Evolutionary conservation across 2,329 filamentous ascomycete species (phyloP).

Genomic region (Colletotrichum caudatum): DNA sequence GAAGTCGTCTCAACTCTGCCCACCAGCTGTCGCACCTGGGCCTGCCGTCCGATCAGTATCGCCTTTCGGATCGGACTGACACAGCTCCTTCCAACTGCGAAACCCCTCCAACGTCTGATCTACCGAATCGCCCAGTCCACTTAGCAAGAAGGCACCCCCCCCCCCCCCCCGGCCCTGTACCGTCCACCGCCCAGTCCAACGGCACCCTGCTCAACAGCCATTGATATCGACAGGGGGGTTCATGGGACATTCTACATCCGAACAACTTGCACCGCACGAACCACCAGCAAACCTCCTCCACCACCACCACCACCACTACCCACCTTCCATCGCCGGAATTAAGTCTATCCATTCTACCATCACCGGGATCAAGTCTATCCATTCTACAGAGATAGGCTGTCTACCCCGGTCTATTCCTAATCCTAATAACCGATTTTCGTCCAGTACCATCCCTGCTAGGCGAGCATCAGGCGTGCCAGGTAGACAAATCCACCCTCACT

Average conservation of each 20-base stretch:
- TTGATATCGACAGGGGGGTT: slow-evolving; percentile 49
- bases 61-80: slow-evolving; percentile 43
- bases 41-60: slow-evolving; percentile 47
- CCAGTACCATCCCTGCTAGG: slow-evolving; percentile 39
- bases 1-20: slow-evolving; percentile 57
- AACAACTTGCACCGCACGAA: slow-evolving; percentile 39
- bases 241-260: slow-evolving; percentile 56
- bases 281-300: slow-evolving; percentile 24
- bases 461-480: slow-evolving; percentile 35
- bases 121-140: slow-evolving; percentile 43
- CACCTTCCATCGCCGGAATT: slow-evolving; percentile 29
- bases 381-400: slow-evolving; percentile 26
- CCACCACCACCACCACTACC: slow-evolving; percentile 1
- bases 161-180: slow-evolving; percentile 16
- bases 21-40: slow-evolving; percentile 46
- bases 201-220: slow-evolving; percentile 43
- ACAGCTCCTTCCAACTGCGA: slow-evolving; percentile 51
- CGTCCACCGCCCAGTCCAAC: slow-evolving; percentile 24
- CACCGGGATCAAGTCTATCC: slow-evolving; percentile 38
- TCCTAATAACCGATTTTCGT: slow-evolving; percentile 33
- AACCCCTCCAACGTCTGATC: slow-evolving; percentile 63
- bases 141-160: slow-evolving; percentile 5
- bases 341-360: slow-evolving; percentile 35
- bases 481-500: slow-evolving; percentile 26
- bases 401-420: slow-evolving; percentile 16